Evolutionary conservation across 805 yeast species (phyloP).

Genomic region (Pichia deserticola): DNA sequence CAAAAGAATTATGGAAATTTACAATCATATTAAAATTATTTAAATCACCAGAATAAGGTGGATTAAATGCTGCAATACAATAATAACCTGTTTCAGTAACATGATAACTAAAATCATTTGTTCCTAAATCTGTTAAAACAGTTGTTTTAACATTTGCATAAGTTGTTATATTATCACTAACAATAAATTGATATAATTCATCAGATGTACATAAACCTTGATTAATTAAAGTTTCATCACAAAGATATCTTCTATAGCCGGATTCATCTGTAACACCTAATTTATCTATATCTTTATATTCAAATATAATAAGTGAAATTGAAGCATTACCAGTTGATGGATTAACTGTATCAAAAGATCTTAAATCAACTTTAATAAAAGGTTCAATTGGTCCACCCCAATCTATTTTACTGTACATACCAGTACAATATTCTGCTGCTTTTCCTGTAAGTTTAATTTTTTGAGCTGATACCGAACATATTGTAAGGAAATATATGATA

Average conservation of each 20-base stretch:
- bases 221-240: slow-evolving; percentile 63
- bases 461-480: slow-evolving; percentile 28
- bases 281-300: slow-evolving; percentile 65
- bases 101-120: slow-evolving; percentile 53
- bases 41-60: slow-evolving; percentile 21
- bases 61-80: slow-evolving; percentile 71
- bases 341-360: slow-evolving; percentile 23
- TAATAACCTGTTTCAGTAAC: slow-evolving; percentile 81
- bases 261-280: slow-evolving; percentile 48
- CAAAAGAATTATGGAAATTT: slow-evolving; percentile 87
- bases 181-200: slow-evolving; percentile 57
- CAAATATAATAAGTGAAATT: slow-evolving; percentile 70
- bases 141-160: slow-evolving; percentile 52
- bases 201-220: slow-evolving; percentile 45
- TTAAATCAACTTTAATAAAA: slow-evolving; percentile 42
- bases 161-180: slow-evolving; percentile 32
- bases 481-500: neutral
- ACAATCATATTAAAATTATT: slow-evolving; percentile 55
- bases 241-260: slow-evolving; percentile 52
- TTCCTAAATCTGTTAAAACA: slow-evolving; percentile 49
- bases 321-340: slow-evolving; percentile 34
- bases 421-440: slow-evolving; percentile 70
- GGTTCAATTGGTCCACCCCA: slow-evolving; percentile 80
- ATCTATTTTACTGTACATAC: slow-evolving; percentile 80
- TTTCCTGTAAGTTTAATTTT: slow-evolving; percentile 41